Base-by-base conservation (phyloP, 257 asterid genomes). In the Agastache rugosa region DNA sequence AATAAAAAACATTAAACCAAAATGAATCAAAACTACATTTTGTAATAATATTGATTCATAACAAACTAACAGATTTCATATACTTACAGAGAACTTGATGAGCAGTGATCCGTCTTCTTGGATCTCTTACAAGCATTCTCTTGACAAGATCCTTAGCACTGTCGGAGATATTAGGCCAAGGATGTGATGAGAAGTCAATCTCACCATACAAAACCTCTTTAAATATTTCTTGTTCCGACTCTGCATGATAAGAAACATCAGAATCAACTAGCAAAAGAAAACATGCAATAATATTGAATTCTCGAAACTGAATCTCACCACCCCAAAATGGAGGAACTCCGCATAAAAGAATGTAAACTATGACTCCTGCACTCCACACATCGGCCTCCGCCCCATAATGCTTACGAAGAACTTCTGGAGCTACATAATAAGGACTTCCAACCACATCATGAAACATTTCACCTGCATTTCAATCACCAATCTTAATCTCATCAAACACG, bases 311-410 rank as follows among this genome's bases (percentile, higher is more conserved):
- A 4, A 47, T 54, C 91, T 84, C 72, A 88, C 94, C 92, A 44
- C 88, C 94, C 94, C 91, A 88, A 83, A 88, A 86, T 7, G 94
- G 94, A 59, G 91, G 91, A 12, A 80, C 81, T 10, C 94, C 94
- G 6, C 80, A 78, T 0, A 88, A 83, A 80, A 88, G 91, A 78
- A 88, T 83, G 50, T 88, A 88, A 6, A 86, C 53, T 5, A 88
- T 86, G 31, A 88, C 90, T 50, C 94, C 94, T 0, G 87, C 91
- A 58, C 94, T 88, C 94, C 94, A 88, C 22, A 88, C 84, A 51
- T 88, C 94, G 0, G 87, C 85, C 74, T 85, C 90, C 3, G 76
- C 86, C 39, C 94, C 90, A 39, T 88, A 88, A 31, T 29, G 74
- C 82, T 83, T 85, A 37, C 74, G 62, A n/a, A 88, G 74, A 58